Base-by-base conservation (phyloP, 1,284 basidiomycete genomes). In the Phellopilus nigrolimitatus region DNA sequence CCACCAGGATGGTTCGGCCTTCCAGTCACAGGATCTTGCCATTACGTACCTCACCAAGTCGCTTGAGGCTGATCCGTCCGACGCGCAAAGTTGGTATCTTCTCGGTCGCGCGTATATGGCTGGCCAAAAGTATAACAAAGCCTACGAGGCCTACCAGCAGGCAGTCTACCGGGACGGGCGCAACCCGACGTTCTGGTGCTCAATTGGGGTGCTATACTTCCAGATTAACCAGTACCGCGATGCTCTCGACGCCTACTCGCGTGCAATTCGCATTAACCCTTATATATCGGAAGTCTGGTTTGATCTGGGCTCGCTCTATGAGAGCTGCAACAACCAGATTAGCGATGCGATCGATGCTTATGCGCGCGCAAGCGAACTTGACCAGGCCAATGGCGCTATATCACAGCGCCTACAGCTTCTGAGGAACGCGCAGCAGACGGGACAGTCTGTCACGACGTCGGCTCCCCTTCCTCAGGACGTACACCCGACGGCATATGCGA, bases 271-370 rank as follows among this genome's bases (percentile, higher is more conserved):
- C 54, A 94, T 99, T 70, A 98, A 99, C 65, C 95, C 95, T 0
- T 99, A 97, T 76, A 98, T 99, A 59, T 94, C 92, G 45, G 95
- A 99, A 68, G 95, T 99, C 3, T 99, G 97, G 95, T 98, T 95
- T 70, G 95, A 99, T 71, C 82, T 99, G 22, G 97, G 95, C 42
- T 91, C 87, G 57, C 75, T 99, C 0, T 99, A 99, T 67, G 95
- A 99, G 70, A 91, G 88, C 57, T 99, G 95, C 78, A 99, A 99
- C 73, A 98, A 99, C 67, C 97, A 99, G 70, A 94, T 98, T 64
- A 88, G 89, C 40, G 97, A 99, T 64, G 95, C 97, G 27, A 97
- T 99, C 64, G 95, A 99, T 61, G 95, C 97, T 0, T 99, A 99
- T 63, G 89, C 90, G 6, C 81, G 93, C 17, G 94, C 94, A 0